phyloP scores from a whole-genome alignment of 2,329 filamentous ascomycete genomes.

The Byssoonygena ceratinophila region DNA sequence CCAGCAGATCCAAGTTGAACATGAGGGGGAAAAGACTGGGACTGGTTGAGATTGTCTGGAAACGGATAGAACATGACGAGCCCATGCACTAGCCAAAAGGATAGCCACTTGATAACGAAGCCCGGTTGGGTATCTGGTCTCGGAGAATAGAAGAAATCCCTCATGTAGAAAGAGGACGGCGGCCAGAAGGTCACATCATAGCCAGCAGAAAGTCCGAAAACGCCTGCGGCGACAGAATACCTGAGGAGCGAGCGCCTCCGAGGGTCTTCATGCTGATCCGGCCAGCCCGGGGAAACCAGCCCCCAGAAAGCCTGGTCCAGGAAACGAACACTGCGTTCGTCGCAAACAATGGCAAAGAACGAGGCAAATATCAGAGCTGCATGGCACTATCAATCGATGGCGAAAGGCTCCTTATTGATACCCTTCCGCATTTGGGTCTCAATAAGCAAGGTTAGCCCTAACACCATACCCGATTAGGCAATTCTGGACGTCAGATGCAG shows the following conservation, averaged over 20 bases:
- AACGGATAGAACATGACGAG: not conserved
- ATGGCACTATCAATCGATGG: not conserved
- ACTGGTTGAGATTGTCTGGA: conserved; percentile 1
- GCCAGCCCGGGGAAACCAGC: not conserved
- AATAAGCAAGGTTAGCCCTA: conserved; percentile 13
- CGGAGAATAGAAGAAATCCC: conserved; percentile 6
- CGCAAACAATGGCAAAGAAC: conserved; percentile 8
- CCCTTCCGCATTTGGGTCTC: conserved; percentile 11
- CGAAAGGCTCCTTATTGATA: conserved; percentile 10
- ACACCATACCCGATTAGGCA: conserved; percentile 9
- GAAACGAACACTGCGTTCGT: not conserved
- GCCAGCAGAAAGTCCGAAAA: not conserved
- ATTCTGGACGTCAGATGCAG: conserved; percentile 5
- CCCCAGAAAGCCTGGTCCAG: not conserved
- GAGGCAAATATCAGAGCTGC: conserved; percentile 1
- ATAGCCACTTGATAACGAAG: conserved; percentile 1
- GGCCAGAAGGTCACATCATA: not conserved
- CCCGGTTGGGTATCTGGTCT: not conserved
- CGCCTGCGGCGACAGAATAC: not conserved
- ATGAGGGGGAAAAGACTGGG: not conserved
- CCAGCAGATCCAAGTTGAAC: not conserved
- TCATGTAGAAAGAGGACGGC: not conserved
- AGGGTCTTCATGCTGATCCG: not conserved
- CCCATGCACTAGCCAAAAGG: not conserved
- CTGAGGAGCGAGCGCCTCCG: not conserved